Base-by-base conservation (phyloP, 257 asterid species). In the Petunia secreta region DNA sequence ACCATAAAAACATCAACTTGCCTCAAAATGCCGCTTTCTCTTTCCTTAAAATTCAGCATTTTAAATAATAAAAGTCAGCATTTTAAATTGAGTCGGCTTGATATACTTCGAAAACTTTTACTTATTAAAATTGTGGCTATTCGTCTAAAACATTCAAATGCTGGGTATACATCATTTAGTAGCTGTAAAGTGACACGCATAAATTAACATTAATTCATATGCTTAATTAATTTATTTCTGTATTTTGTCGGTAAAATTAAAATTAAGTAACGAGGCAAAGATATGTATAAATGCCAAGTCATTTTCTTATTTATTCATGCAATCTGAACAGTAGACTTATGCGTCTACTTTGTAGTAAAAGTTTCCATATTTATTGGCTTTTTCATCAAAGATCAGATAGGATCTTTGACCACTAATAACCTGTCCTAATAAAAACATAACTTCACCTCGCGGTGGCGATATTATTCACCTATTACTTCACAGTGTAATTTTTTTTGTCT, bases 361-460 rank as follows among this genome's bases (percentile, higher is more conserved):
- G 77, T 34, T 71, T 71, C 77, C 77, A 71, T 48, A 71, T 34
- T 71, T 25, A 25, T 71, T 34, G 77, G 77, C 77, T 71, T 71
- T 68, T 38, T 11, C 52, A 71, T 48, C 60, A 48, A 71, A 71
- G 34, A 71, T 48, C 48, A 34, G 77, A 71, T 71, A 48, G 4
- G 43, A 71, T 48, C 77, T 71, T 71, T 71, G 77, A 71, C 77
- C 77, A 48, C 60, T 71, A 71, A 71, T 71, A 71, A 71, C 4
- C 48, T 71, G 60, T 71, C 60, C 48, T 48, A 71, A 71, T 6
- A 25, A 9, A 71, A 48, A 48, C 1, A 48, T 69, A 7, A 69
- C 5, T 69, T 71, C 48, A 48, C 59, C 25, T 69, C 10, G 76
- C 7, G 6, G 58, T 68, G 75, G 41, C 44, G 43, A 46, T 46